These are phyloP conservation scores for Botrytis tulipae DNA, from an alignment of 2,329 filamentous ascomycete genomes.

Conservation along the genomic window DNA sequence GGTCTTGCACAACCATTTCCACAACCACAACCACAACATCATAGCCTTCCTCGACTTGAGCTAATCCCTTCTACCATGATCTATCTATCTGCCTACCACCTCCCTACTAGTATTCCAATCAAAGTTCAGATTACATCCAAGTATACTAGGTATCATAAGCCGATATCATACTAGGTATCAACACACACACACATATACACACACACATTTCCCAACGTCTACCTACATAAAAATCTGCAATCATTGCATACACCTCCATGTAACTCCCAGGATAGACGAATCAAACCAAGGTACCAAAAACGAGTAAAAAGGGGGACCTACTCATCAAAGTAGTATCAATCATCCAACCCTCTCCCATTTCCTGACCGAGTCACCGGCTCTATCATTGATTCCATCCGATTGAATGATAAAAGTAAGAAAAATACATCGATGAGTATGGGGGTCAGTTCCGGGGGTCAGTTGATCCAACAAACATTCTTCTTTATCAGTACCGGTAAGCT, in stretches of 20 bases:
- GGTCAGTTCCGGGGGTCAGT: background rate
- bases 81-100: too few relatives aligned
- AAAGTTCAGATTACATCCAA: background rate
- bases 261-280: background rate
- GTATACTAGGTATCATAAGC: background rate
- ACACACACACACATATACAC: background rate
- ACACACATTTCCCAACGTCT: background rate
- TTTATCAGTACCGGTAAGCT: background rate
- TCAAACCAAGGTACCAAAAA: background rate
- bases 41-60: background rate
- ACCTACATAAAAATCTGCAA: background rate
- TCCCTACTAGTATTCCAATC: background rate
- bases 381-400: constrained; percentile 4
- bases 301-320: background rate
- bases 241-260: background rate
- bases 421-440: background rate
- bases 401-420: background rate
- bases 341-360: background rate
- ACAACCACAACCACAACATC: background rate
- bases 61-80: too few relatives aligned
- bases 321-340: background rate
- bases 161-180: background rate
- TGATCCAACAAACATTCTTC: constrained; percentile 3
- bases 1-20: background rate
- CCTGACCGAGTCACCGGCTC: constrained; percentile 19